Conservation (phyloP, 495 filamentous ascomycete species). For the Talaromyces proteolyticus region DNA sequence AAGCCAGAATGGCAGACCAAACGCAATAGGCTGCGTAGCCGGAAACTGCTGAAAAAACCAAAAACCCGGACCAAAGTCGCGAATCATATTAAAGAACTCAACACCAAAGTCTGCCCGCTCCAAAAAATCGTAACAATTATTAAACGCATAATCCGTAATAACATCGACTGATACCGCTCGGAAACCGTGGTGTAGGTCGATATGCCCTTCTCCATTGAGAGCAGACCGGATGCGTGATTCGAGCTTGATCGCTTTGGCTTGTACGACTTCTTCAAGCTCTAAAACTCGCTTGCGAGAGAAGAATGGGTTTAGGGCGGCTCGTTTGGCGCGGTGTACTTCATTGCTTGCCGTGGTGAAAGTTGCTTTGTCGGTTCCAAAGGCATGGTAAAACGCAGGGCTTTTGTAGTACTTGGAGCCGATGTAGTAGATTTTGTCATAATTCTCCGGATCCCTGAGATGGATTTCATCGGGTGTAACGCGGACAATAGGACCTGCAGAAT, state of each 20-base stretch:
- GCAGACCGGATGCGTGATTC: slow-evolving; percentile 22
- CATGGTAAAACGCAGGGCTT: slow-evolving; percentile 8
- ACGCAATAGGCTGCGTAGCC: slow-evolving; percentile 6
- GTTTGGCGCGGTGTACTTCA: slow-evolving; percentile 32
- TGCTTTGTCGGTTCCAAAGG: slow-evolving; percentile 10
- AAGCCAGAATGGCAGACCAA: slow-evolving; percentile 16
- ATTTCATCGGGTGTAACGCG: slow-evolving; percentile 24
- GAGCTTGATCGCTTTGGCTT: slow-evolving; percentile 25
- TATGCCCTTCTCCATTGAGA: slow-evolving; percentile 23
- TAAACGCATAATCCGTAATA: slow-evolving; percentile 36
- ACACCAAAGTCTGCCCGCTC: slow-evolving; percentile 12
- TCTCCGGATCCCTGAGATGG: slow-evolving; percentile 27
- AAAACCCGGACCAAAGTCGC: slow-evolving; percentile 10
- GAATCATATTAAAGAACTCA: slow-evolving; percentile 13
- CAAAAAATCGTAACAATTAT: slow-evolving; percentile 9
- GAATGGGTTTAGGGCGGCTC: slow-evolving; percentile 30
- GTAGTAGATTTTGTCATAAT: slow-evolving; percentile 23
- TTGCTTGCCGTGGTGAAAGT: slow-evolving; percentile 25
- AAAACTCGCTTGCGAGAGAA: slow-evolving; percentile 34
- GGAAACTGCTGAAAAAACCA: slow-evolving; percentile 22
- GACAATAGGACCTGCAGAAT: slow-evolving; percentile 22
- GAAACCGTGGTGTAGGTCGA: slow-evolving; percentile 18
- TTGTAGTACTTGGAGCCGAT: slow-evolving; percentile 20
- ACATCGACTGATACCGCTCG: slow-evolving; percentile 36
- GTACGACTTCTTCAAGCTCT: slow-evolving; percentile 18